Conservation (phyloP, 2,329 filamentous ascomycete genomes). For the Fusarium dlaminii region DNA sequence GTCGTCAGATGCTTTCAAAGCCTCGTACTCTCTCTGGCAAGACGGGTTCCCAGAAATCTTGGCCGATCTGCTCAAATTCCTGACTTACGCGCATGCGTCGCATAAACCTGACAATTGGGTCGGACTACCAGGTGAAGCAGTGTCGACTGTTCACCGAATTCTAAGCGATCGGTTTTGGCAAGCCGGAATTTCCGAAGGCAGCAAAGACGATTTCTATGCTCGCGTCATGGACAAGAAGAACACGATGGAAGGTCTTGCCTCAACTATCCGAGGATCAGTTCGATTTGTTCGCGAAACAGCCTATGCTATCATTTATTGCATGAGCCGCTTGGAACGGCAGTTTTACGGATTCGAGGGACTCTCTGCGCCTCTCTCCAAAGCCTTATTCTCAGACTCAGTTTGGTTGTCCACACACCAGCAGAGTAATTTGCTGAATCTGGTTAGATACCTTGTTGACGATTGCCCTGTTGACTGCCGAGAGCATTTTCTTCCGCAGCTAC, state of each 20-base stretch:
- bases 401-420: slow-evolving; percentile 91
- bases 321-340: slow-evolving; percentile 85
- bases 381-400: slow-evolving; percentile 83
- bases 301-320: slow-evolving; percentile 93
- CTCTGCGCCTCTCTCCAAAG: slow-evolving; percentile 82
- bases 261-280: slow-evolving; percentile 88
- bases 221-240: slow-evolving; percentile 88
- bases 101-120: slow-evolving; percentile 89
- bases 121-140: slow-evolving; percentile 78
- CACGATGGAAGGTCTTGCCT: slow-evolving; percentile 92
- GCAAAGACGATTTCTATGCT: slow-evolving; percentile 95
- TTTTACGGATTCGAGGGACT: slow-evolving; percentile 93
- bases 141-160: slow-evolving; percentile 79
- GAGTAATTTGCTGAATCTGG: slow-evolving; percentile 89
- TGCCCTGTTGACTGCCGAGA: slow-evolving; percentile 82
- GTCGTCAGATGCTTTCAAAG: slow-evolving; percentile 75
- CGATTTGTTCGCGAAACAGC: slow-evolving; percentile 91
- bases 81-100: slow-evolving; percentile 90
- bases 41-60: slow-evolving; percentile 83
- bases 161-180: slow-evolving; percentile 98
- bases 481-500: slow-evolving; percentile 85
- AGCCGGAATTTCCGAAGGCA: slow-evolving; percentile 94
- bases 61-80: slow-evolving; percentile 84
- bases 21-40: slow-evolving; percentile 85
- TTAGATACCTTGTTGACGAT: slow-evolving; percentile 88